phyloP scores from a whole-genome alignment of 768 basidiomycete species.

The Polyporus arcularius region DNA sequence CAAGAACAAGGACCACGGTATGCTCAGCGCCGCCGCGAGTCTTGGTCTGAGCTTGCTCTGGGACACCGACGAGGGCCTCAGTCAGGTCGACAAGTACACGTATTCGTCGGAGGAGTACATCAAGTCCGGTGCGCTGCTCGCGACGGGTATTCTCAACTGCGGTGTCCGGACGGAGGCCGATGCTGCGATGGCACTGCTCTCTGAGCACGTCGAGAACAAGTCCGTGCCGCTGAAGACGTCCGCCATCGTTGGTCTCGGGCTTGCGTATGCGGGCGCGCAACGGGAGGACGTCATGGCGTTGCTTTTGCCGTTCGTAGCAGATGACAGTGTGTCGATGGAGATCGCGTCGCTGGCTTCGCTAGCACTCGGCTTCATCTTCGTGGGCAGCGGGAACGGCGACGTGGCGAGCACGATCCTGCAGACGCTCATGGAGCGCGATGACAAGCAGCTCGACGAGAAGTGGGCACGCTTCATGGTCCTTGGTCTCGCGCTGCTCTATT shows the following conservation, averaged over 20 bases:
- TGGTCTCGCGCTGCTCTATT: constrained; percentile 86
- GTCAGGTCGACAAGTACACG: constrained; percentile 96
- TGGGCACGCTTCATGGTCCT: constrained; percentile 92
- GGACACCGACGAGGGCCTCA: constrained; percentile 94
- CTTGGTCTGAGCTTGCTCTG: constrained; percentile 91
- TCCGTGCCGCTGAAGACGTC: constrained; percentile 81
- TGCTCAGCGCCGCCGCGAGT: constrained; percentile 96
- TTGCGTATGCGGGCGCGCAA: constrained; percentile 94
- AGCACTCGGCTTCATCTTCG: constrained; percentile 92
- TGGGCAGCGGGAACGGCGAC: constrained; percentile 94
- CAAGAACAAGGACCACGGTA: constrained; percentile 99
- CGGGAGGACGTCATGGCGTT: constrained; percentile 79
- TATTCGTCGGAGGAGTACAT: constrained; percentile 96
- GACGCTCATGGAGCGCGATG: constrained; percentile 83
- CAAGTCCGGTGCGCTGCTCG: constrained; percentile 95
- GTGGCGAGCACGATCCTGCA: constrained; percentile 88
- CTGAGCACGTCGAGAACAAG: constrained; percentile 87
- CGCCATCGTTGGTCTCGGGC: constrained; percentile 89
- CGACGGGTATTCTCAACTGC: constrained; percentile 89
- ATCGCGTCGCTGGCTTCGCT: constrained; percentile 84
- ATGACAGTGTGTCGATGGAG: constrained; percentile 86
- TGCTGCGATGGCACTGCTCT: constrained; percentile 86
- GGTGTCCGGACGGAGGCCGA: constrained; percentile 92
- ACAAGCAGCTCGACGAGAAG: constrained; percentile 82
- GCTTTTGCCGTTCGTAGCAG: constrained; percentile 80